Conservation (phyloP, 805 yeast species). For the Yarrowia bubula region DNA sequence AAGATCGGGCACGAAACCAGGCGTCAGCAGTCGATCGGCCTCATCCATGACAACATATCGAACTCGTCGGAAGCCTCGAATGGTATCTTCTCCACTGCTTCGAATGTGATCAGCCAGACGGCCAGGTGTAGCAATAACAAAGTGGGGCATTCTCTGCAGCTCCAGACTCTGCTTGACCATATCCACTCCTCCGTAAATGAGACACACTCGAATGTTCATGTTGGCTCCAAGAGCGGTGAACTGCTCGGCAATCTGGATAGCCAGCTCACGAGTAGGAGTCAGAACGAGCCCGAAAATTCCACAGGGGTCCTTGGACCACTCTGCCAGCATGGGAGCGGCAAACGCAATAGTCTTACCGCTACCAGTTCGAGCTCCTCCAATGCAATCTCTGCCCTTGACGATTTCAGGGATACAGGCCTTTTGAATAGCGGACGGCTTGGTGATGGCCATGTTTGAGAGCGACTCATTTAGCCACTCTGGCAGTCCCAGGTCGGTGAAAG, state of each 20-base stretch:
- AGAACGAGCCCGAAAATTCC: constrained; percentile 87
- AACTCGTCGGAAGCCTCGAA: constrained; percentile 71
- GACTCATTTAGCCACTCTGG: constrained; percentile 86
- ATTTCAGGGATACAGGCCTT: constrained; percentile 84
- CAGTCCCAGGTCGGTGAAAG: constrained; percentile 66
- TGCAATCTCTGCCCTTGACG: constrained; percentile 80
- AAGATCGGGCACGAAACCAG: constrained; percentile 78
- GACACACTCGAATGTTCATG: constrained; percentile 78
- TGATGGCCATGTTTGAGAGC: constrained; percentile 74
- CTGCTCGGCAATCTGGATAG: constrained; percentile 96
- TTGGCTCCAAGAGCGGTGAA: constrained; percentile 87
- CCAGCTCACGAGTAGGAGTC: constrained; percentile 89
- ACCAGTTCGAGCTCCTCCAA: constrained; percentile 98
- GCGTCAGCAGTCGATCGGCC: constrained; percentile 87
- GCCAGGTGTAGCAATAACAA: constrained; percentile 96
- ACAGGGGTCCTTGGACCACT: constrained; percentile 93
- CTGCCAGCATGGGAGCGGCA: constrained; percentile 93
- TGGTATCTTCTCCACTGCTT: constrained; percentile 84
- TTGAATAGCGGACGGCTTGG: constrained; percentile 84
- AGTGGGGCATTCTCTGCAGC: constrained; percentile 82
- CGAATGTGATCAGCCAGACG: constrained; percentile 88
- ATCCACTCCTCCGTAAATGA: constrained; percentile 94
- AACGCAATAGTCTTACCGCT: constrained; percentile 97
- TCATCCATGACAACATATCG: constrained; percentile 88
- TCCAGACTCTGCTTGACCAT: constrained; percentile 84